A percentile compares a stretch with the other conserved stretches of the same genome.
These are phyloP conservation scores for Dysphania ambrosioides DNA, from an alignment of 148 eudicot genomes.

Conservation along the genomic window DNA sequence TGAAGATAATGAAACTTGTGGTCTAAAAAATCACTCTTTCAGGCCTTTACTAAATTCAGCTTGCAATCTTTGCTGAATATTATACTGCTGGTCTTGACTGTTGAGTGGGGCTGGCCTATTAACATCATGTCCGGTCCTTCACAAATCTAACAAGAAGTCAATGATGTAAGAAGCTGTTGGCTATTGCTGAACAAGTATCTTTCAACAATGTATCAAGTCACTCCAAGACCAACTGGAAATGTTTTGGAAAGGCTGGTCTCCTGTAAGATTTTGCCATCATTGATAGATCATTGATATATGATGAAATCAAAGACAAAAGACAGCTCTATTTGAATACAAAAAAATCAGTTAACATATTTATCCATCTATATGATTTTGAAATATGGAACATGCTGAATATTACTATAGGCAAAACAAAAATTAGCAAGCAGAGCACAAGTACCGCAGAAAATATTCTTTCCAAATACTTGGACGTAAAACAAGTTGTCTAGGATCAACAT, in stretches of 20 bases:
- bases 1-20: too few relatives aligned
- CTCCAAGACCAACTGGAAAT: neutral
- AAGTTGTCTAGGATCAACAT: conserved; percentile 42
- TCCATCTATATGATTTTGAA: neutral
- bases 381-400: neutral
- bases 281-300: too few relatives aligned
- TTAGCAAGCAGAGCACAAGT: neutral
- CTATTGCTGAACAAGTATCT: too few relatives aligned
- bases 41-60: too few relatives aligned
- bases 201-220: neutral
- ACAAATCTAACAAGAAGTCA: too few relatives aligned
- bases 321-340: too few relatives aligned
- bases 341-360: neutral
- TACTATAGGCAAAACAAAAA: neutral
- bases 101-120: too few relatives aligned
- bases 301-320: neutral
- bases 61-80: too few relatives aligned
- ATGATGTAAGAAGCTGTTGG: too few relatives aligned
- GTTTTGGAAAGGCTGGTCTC: neutral
- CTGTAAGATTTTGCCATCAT: neutral
- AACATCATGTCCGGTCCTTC: too few relatives aligned
- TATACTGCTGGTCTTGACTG: too few relatives aligned
- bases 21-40: too few relatives aligned
- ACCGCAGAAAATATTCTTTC: neutral
- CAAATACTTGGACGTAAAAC: neutral